phyloP scores from a whole-genome alignment of 495 filamentous ascomycete genomes.

The Aspergillus baeticus region DNA sequence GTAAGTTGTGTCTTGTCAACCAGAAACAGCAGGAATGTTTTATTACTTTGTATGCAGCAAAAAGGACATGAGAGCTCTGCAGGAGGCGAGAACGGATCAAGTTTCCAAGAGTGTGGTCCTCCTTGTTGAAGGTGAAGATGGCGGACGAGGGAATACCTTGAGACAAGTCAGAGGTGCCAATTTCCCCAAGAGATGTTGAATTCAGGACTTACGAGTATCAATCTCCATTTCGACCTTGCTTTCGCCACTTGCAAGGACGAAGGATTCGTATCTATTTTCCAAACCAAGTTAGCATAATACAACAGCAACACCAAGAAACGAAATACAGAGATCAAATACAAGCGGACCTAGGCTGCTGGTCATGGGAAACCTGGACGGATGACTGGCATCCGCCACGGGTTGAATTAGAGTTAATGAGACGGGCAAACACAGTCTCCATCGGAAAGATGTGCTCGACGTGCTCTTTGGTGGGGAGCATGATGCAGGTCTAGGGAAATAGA shows the following conservation, averaged over 20 bases:
- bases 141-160: slow-evolving; percentile 76
- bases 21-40: not conserved
- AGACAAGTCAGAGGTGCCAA: slow-evolving; percentile 11
- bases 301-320: not conserved
- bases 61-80: slow-evolving; percentile 73
- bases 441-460: slow-evolving; percentile 16
- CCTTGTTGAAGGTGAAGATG: slow-evolving; percentile 92
- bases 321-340: not conserved
- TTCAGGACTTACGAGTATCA: slow-evolving; percentile 71
- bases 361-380: slow-evolving; percentile 23
- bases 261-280: slow-evolving; percentile 77
- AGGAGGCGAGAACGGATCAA: slow-evolving; percentile 79
- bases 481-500: not conserved
- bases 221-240: slow-evolving; percentile 85
- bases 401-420: slow-evolving; percentile 8
- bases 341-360: slow-evolving; percentile 27
- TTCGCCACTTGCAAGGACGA: slow-evolving; percentile 81
- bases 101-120: slow-evolving; percentile 96
- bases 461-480: slow-evolving; percentile 7
- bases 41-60: slow-evolving; percentile 83
- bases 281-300: slow-evolving; percentile 17
- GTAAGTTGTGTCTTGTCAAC: not conserved
- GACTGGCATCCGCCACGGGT: slow-evolving; percentile 20
- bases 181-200: not conserved
- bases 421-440: slow-evolving; percentile 19